Percentiles rank a stretch among this genome's conserved stretches.
Conservation (phyloP, 2,329 filamentous ascomycete species). For the Aspergillus fischeri region DNA sequence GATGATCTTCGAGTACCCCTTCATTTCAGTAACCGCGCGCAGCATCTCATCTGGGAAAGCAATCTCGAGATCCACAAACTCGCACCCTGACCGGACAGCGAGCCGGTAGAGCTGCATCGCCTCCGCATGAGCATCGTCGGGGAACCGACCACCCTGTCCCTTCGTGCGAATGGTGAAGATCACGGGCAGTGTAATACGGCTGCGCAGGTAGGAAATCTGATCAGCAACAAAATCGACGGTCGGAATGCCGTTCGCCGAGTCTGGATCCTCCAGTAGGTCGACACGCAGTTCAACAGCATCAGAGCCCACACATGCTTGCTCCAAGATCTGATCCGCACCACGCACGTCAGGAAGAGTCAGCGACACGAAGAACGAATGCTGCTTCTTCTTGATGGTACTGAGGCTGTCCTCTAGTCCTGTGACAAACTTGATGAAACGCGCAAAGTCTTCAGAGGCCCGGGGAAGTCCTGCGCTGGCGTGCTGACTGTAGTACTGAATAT, state of each 20-base stretch:
- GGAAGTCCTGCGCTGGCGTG: conserved; percentile 51
- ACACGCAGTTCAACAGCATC: conserved; percentile 95
- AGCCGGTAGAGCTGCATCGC: conserved; percentile 71
- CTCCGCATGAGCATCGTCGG: conserved; percentile 67
- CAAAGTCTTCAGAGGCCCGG: conserved; percentile 63
- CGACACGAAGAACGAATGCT: conserved; percentile 86
- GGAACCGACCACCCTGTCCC: conserved; percentile 83
- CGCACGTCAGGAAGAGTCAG: conserved; percentile 75
- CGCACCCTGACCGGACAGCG: conserved; percentile 77
- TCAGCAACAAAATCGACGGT: conserved; percentile 72
- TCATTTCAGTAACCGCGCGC: conserved; percentile 62
- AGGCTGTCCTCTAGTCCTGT: conserved; percentile 57
- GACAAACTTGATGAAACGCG: conserved; percentile 66
- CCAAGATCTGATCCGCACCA: conserved; percentile 60
- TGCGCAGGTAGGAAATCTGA: conserved; percentile 76
- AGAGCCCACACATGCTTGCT: conserved; percentile 72
- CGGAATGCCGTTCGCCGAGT: conserved; percentile 53
- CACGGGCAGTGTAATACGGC: conserved; percentile 68
- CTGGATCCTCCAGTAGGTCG: conserved; percentile 75
- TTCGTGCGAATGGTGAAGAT: conserved; percentile 89
- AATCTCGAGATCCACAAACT: conserved; percentile 92
- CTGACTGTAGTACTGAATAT: conserved; percentile 86
- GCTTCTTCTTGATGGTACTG: conserved; percentile 57
- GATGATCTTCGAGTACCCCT: conserved; percentile 76
- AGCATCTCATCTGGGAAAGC: conserved; percentile 75